Evolutionary conservation across 352 stramenopile species (phyloP), one percentile per base, ranked within the genome.

Genomic region (Phytophthora citricola): DNA sequence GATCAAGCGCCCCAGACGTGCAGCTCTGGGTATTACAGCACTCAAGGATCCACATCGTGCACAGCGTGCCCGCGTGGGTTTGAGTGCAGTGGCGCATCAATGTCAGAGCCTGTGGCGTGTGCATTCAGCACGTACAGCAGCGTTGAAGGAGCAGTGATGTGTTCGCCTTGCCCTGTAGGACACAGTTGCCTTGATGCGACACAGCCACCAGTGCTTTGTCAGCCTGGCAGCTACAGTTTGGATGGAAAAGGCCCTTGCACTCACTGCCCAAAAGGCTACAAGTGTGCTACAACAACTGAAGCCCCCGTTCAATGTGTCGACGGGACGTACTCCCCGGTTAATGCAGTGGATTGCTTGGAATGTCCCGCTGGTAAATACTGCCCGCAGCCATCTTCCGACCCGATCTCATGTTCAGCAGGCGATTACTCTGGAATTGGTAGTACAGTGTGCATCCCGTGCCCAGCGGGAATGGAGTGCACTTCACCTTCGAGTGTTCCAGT

Each of bases 111-210:
- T 14, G 51, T 54, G 52, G 43, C 31, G 1, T 85, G 76, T 49
- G 17, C 51, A 32, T 14, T 56, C 4, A 71, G 74, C 8, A 73
- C 66, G 3, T 82, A 73, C 45, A 75, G 46, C 51, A 77, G 66
- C 22, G 32, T 57, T 5, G 45, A 64, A 26, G 56, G 63, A 34
- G 43, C 49, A 14, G 22, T 44, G 4, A 27, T 44, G 2, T 90
- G 81, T 20, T 29, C 46, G n/a, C 44, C 58, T 7, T 96, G 88
- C 50, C 69, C 76, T 14, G 73, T 73, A 29, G 89, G 90, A 6
- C 82, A 87, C 56, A 65, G 62, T 20, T 97, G 89, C 36, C 67
- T 74, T 15, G 76, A 86, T 57, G 57, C 66, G 32, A 73, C 68
- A 4, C 53, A 73, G 6, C 63, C 63, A 17, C 72, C 83, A 5